Evolutionary conservation across 768 basidiomycete genomes (phyloP).

Genomic region (Baorangia bicolor): DNA sequence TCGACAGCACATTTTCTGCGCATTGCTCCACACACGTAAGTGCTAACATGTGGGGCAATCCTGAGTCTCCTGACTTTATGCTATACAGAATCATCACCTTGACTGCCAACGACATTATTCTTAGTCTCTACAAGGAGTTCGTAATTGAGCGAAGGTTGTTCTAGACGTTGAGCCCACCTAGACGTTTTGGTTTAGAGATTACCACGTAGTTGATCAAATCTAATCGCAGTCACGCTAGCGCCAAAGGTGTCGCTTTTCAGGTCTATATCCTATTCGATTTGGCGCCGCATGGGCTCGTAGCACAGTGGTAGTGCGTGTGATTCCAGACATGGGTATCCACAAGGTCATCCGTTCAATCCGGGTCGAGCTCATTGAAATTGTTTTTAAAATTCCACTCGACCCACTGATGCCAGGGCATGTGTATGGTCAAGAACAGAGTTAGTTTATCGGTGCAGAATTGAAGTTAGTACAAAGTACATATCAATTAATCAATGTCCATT

Average conservation of each 20-base stretch:
- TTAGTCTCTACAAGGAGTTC: constrained; percentile 59
- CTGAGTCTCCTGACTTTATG: constrained; percentile 1
- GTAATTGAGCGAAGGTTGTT: constrained; percentile 7
- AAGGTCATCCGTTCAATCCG: constrained; percentile 47
- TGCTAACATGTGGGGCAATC: background rate
- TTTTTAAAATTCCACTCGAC: background rate
- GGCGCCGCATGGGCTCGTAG: constrained; percentile 20
- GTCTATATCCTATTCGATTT: too few species aligned
- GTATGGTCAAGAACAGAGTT: background rate
- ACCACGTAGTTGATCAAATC: background rate
- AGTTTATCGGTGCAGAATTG: background rate
- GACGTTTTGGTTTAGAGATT: background rate
- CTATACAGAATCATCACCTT: constrained; percentile 77
- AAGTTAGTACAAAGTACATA: background rate
- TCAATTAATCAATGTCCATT: constrained; percentile 47
- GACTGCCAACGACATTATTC: constrained; percentile 81
- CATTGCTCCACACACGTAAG: constrained; percentile 90
- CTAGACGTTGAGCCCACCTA: constrained; percentile 6
- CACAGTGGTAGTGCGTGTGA: constrained; percentile 37
- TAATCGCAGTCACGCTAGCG: background rate
- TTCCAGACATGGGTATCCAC: constrained; percentile 33
- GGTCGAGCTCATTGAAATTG: constrained; percentile 39
- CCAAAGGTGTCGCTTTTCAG: background rate
- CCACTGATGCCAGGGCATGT: background rate
- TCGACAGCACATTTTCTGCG: constrained; percentile 92